Conservation (phyloP, 441 rosid species). For the Jatropha podagrica region DNA sequence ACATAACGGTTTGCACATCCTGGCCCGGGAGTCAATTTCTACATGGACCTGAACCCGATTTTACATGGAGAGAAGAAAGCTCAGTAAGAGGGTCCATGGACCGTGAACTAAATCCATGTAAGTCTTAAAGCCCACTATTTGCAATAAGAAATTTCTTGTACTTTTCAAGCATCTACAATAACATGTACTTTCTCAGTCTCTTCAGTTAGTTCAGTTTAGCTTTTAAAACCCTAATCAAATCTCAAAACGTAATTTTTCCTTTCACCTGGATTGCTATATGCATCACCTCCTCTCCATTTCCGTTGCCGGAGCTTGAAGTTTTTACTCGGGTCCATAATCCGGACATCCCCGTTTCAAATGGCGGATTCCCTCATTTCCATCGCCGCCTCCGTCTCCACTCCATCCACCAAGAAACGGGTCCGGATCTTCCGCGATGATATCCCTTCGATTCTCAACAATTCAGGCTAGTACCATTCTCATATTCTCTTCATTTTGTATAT, state of each 20-base stretch:
- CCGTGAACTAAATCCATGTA: no score
- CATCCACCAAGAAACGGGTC: conserved; percentile 62
- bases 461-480: conserved; percentile 38
- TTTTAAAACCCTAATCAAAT: conserved; percentile 27
- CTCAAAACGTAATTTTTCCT: neutral
- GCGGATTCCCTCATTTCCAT: conserved; percentile 57
- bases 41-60: no score
- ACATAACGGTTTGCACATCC: no score
- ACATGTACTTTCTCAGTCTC: neutral
- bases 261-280: neutral
- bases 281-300: neutral
- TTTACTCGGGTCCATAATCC: conserved; percentile 15
- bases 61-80: no score
- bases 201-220: neutral
- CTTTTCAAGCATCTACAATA: no score
- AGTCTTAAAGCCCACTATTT: no score
- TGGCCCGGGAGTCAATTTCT: no score
- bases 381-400: conserved; percentile 52
- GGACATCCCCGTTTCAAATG: conserved; percentile 27
- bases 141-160: no score
- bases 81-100: no score
- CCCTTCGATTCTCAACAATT: conserved; percentile 46
- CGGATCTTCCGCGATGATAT: conserved; percentile 68
- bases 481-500: no score
- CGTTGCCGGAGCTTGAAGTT: neutral